phyloP scores from a whole-genome alignment of 2,329 filamentous ascomycete species.

The Blastomyces emzantsi region DNA sequence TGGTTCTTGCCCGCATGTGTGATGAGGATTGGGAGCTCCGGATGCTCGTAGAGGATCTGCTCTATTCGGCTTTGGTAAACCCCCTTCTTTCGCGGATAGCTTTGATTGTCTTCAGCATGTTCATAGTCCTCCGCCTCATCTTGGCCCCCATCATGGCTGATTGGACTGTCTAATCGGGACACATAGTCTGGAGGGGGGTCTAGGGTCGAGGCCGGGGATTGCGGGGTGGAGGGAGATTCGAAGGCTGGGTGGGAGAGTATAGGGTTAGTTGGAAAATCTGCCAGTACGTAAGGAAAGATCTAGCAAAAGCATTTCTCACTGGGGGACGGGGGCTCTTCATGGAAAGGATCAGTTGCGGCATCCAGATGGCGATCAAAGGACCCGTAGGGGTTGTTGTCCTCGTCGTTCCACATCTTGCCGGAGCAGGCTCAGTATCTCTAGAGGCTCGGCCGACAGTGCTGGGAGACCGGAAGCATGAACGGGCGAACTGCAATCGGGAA shows the following conservation, averaged over 20 bases:
- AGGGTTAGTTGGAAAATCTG: background rate
- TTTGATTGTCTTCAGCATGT: constrained; percentile 42
- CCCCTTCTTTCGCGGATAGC: constrained; percentile 58
- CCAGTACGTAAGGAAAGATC: background rate
- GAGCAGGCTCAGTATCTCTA: background rate
- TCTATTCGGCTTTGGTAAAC: constrained; percentile 94
- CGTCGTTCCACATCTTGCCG: constrained; percentile 88
- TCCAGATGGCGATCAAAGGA: constrained; percentile 85
- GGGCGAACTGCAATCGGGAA: background rate
- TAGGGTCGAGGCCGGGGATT: constrained; percentile 62
- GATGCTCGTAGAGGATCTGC: constrained; percentile 94
- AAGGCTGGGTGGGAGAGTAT: constrained; percentile 41
- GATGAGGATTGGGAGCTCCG: constrained; percentile 80
- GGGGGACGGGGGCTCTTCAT: constrained; percentile 42
- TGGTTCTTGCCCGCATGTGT: constrained; percentile 91
- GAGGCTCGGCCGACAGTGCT: background rate
- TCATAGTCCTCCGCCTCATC: constrained; percentile 35
- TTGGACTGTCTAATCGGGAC: constrained; percentile 45
- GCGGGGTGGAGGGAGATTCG: constrained; percentile 53
- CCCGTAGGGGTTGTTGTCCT: constrained; percentile 96
- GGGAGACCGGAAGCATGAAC: background rate
- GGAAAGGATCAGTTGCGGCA: constrained; percentile 59
- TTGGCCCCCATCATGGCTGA: constrained; percentile 49
- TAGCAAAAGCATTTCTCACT: constrained; percentile 39
- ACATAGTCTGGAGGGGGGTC: constrained; percentile 54